Evolutionary conservation across 139 green algal species (phyloP), one percentile per base, ranked within the genome.

Genomic region (Pleodorina starrii): DNA sequence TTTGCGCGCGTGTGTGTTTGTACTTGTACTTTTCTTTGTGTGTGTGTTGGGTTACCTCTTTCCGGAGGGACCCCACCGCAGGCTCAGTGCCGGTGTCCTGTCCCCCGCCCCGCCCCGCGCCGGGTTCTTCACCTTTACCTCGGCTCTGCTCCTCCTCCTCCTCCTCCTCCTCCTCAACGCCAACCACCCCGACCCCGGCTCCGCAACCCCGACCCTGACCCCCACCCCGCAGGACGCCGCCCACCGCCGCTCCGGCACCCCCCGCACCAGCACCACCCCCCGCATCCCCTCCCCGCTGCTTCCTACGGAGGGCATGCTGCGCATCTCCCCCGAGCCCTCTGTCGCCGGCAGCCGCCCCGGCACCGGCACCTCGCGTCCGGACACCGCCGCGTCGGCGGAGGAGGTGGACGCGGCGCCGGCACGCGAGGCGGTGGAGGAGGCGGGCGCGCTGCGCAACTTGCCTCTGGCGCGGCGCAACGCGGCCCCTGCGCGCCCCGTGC

Each of bases 381-480:
- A 1, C 38, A 46, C 46, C n/a, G 29, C 51, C 0, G n/a, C n/a
- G n/a, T n/a, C n/a, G n/a, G n/a, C n/a, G n/a, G n/a, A n/a, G n/a
- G 79, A 36, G 4, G 60, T 77, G 43, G 81, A 77, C 25, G 60
- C n/a, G 12, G n/a, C n/a, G 57, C 82, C 44, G 0, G 82, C 82
- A 3, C 29, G 32, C 16, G 63, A 88, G 82, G 57, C 66, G 5
- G 44, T 17, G 1, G 82, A 88, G 82, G 82, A 88, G 68, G 82
- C 63, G 27, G 43, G 82, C 35, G 82, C 82, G 68, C 82, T 48
- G 63, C 82, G n/a, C 44, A 79, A 88, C 68, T 63, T 88, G 82
- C 81, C 81, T 11, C 60, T 7, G 11, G n/a, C n/a, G n/a, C n/a
- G n/a, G n/a, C n/a, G n/a, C n/a, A n/a, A n/a, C n/a, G n/a, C n/a